These are phyloP conservation scores for Trifolium repens DNA, from an alignment of 306 rosid species.

Conservation along the genomic window DNA sequence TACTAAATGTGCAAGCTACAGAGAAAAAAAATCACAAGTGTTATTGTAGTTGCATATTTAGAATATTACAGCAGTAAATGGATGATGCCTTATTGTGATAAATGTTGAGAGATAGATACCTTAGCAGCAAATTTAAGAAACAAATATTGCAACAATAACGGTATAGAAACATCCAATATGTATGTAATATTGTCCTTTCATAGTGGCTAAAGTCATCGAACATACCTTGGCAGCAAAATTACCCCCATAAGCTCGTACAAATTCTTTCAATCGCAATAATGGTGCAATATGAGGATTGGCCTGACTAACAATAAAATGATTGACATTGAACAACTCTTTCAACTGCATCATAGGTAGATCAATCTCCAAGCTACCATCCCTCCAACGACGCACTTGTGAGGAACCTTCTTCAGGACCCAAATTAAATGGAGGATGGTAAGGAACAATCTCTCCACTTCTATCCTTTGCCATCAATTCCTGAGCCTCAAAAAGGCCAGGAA, in stretches of 20 bases:
- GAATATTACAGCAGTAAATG: conserved; percentile 27
- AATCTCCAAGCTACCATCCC: conserved; percentile 97
- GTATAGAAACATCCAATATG: conserved; percentile 8
- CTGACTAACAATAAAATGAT: conserved; percentile 95
- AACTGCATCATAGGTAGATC: conserved; percentile 97
- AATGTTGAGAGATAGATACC: background rate
- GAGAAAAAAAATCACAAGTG: conserved; percentile 21
- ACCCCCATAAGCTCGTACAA: conserved; percentile 88
- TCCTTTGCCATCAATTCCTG: conserved; percentile 98
- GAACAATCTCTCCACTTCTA: conserved; percentile 92
- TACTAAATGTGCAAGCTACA: conserved; percentile 93
- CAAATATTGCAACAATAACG: background rate
- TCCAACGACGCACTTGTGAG: conserved; percentile 86
- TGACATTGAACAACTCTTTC: conserved; percentile 93
- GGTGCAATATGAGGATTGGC: conserved; percentile 99
- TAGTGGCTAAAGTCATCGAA: conserved; percentile 28
- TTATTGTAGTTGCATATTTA: conserved; percentile 20
- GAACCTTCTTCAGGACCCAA: conserved; percentile 89
- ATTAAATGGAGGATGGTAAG: conserved; percentile 95
- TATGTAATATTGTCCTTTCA: background rate
- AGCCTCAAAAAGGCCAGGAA: conserved; percentile 98
- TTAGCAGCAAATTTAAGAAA: no score
- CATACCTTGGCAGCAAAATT: conserved; percentile 95
- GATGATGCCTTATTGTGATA: background rate
- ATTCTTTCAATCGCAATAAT: conserved; percentile 81